A percentile compares a stretch with the other conserved stretches of the same genome.
Conservation (phyloP, 2,329 filamentous ascomycete genomes). For the Pseudocercospora musae region DNA sequence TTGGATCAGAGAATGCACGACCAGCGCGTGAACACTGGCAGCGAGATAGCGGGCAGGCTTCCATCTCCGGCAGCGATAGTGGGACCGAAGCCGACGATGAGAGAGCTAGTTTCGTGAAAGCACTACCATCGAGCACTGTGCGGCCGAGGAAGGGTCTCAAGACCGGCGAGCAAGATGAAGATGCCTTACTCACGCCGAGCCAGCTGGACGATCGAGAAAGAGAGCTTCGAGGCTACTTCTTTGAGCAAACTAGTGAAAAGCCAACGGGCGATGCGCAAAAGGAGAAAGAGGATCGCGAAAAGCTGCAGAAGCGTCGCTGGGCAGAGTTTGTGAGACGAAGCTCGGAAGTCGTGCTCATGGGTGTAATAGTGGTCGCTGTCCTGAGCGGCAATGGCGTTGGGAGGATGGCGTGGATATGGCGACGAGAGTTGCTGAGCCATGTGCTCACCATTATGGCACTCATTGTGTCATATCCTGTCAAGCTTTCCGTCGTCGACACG, state of each 20-base stretch:
- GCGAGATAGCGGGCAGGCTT: conserved; percentile 32
- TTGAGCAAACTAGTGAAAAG: conserved; percentile 21
- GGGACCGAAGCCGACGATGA: conserved; percentile 96
- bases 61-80: conserved; percentile 72
- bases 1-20: background rate
- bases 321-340: conserved; percentile 75
- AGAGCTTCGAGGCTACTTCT: conserved; percentile 40
- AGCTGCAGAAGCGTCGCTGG: conserved; percentile 79
- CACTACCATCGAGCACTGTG: conserved; percentile 73
- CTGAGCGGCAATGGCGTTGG: conserved; percentile 37
- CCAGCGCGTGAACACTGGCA: conserved; percentile 11
- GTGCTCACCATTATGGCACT: conserved; percentile 29
- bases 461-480: conserved; percentile 35
- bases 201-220: conserved; percentile 46
- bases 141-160: conserved; percentile 75
- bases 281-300: conserved; percentile 47
- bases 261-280: conserved; percentile 38
- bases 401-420: conserved; percentile 36
- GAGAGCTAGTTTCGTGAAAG: conserved; percentile 68
- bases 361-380: conserved; percentile 50
- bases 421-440: conserved; percentile 38
- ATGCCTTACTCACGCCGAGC: conserved; percentile 47
- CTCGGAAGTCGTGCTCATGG: conserved; percentile 54
- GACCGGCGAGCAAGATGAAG: conserved; percentile 44
- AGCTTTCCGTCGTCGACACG: conserved; percentile 35